These are phyloP conservation scores for Penicillium brasilianum DNA, from an alignment of 2,329 filamentous ascomycete species.

Conservation along the genomic window DNA sequence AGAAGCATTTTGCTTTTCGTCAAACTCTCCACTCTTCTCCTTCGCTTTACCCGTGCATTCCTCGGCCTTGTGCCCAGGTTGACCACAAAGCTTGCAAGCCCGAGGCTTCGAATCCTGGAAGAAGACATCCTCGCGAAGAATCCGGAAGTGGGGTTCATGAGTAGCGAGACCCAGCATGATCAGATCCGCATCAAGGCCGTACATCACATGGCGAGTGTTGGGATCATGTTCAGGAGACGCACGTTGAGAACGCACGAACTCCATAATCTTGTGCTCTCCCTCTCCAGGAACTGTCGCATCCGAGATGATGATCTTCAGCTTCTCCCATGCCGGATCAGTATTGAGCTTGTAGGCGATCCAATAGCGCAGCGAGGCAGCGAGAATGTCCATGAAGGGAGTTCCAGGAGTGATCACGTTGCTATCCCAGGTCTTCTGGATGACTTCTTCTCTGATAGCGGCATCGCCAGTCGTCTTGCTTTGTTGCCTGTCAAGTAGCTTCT, in stretches of 20 bases:
- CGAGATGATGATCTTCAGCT: slow-evolving; percentile 93
- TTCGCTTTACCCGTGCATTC: slow-evolving; percentile 82
- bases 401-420: slow-evolving; percentile 88
- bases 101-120: slow-evolving; percentile 83
- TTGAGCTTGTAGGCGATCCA: slow-evolving; percentile 98
- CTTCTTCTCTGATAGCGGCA: slow-evolving; percentile 64
- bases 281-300: slow-evolving; percentile 97
- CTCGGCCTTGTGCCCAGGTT: slow-evolving; percentile 86
- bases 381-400: slow-evolving; percentile 97
- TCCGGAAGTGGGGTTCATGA: slow-evolving; percentile 95
- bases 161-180: slow-evolving; percentile 98
- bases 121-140: slow-evolving; percentile 96
- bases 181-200: slow-evolving; percentile 94
- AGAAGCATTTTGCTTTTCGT: slow-evolving; percentile 75
- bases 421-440: slow-evolving; percentile 89
- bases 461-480: slow-evolving; percentile 66
- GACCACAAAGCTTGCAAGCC: slow-evolving; percentile 85
- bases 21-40: slow-evolving; percentile 76
- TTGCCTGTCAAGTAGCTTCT: slow-evolving; percentile 81
- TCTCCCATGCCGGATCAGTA: slow-evolving; percentile 93
- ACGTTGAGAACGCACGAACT: slow-evolving; percentile 92
- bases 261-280: slow-evolving; percentile 99
- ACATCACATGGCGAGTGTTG: slow-evolving; percentile 97
- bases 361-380: slow-evolving; percentile 87
- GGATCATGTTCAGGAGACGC: slow-evolving; percentile 89